Evolutionary conservation across 495 filamentous ascomycete genomes (phyloP), one percentile per base, ranked within the genome.

Genomic region (Penicillium coprophilum): DNA sequence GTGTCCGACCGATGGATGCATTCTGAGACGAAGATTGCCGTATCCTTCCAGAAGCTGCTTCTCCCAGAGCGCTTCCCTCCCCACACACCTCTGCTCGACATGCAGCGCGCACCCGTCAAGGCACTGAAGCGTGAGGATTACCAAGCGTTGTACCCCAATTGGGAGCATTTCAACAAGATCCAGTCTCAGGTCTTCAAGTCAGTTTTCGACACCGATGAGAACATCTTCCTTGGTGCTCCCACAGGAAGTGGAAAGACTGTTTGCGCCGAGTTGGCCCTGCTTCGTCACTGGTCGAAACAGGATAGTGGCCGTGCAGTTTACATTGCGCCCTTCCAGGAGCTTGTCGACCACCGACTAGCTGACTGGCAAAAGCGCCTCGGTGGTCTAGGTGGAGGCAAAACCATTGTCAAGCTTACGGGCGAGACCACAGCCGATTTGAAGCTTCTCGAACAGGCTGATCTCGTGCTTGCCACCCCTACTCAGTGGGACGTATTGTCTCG

Each of bases 1-100:
- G 78, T 96, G 15, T 97, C 92, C 3, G 94, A 99, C 62, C 81
- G 95, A 53, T 99, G 94, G 94, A 94, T 97, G 90, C 91, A 96
- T 64, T 91, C 93, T 12, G 92, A 97, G 74, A 95, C 92, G 7
- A 95, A 92, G 65, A 76, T 99, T 41, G 86, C 92, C 0, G 87
- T 99, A 0, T 92, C 92, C 0, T 97, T 99, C 77, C 88, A 93
- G 66, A 96, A 96, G 67, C 77, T 99, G 15, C 85, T 95, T 54
- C 82, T 99, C 5, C 94, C 94, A 0, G 92, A 96, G 72, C 92
- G 94, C 51, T 97, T 99, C 71, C 94, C 91, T 36, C 86, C 94
- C 24, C 93, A 96, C 68, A 99, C 94, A 4, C 90, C 87, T 31
- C 72, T 97, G 19, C 75, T 97, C 11, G 92, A 97, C 58, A 80